Base-by-base conservation (phyloP, 163 green algal species). In the Chlorella variabilis region DNA sequence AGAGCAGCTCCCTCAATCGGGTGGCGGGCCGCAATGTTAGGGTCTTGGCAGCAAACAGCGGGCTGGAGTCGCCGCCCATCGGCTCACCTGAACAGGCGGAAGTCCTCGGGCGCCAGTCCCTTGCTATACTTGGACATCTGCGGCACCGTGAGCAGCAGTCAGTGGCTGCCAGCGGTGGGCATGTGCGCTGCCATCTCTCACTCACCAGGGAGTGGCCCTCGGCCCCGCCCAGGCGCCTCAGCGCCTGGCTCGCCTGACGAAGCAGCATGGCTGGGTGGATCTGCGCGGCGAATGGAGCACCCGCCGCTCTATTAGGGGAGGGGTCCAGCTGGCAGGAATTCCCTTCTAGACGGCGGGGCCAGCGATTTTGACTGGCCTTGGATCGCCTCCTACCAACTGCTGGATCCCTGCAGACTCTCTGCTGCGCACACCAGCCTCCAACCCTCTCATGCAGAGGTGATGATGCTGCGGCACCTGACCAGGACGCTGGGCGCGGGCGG, bases 81-180 rank as follows among this genome's bases (percentile, higher is more conserved):
- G 41, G 42, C 70, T 77, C 36, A 80, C 74, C 74, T 80, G 51
- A 80, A 80, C n/a, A 80, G 36, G 29, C 74, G 74, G 25, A 58
- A 33, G 33, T 80, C 74, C 54, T 66, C n/a, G 11, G 49, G 2
- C 4, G 33, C 29, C 49, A 80, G 39, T 25, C 51, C 71, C 9
- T 56, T 39, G 45, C 33, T 39, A 54, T 51, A 58, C 58, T 63
- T 67, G 39, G 58, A 45, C 25, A 80, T 8, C 74, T 80, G 74
- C 74, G 59, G 42, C 18, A 34, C 13, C 29, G 29, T 29, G 17
- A n/a, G 42, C 9, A 41, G 45, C 42, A 41, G 15, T 71, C 15
- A 34, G 42, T 61, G 1, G 31, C 17, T 21, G 2, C 8, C 27
- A 42, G 29, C 29, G 15, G n/a, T 11, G n/a, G n/a, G n/a, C n/a